These are phyloP conservation scores for Melampsora abietis-canadensis DNA, from an alignment of 1,284 basidiomycete species.

Conservation along the genomic window DNA sequence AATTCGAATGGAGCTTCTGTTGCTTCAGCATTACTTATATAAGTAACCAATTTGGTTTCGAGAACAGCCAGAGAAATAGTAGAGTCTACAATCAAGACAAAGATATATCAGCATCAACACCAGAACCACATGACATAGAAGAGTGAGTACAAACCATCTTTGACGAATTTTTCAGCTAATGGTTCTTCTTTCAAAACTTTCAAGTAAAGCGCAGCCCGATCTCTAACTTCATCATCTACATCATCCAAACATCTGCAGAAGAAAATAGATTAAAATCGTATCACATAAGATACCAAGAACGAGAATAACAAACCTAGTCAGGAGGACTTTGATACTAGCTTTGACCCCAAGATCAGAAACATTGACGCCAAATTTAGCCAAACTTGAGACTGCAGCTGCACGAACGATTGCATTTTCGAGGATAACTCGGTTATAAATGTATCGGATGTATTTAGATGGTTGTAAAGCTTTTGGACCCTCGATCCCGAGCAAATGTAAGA, in stretches of 20 bases:
- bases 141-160: constrained; percentile 67
- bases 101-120: constrained; percentile 14
- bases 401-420: constrained; percentile 97
- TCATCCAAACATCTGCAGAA: constrained; percentile 82
- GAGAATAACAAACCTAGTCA: constrained; percentile 64
- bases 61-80: constrained; percentile 81
- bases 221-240: constrained; percentile 97
- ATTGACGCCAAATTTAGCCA: constrained; percentile 95
- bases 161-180: constrained; percentile 80
- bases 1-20: constrained; percentile 71
- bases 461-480: constrained; percentile 94
- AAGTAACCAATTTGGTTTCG: constrained; percentile 80
- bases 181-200: constrained; percentile 74
- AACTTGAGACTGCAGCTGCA: constrained; percentile 87
- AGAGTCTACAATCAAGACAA: constrained; percentile 64
- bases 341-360: constrained; percentile 73
- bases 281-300: constrained; percentile 25
- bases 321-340: constrained; percentile 78
- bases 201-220: constrained; percentile 92
- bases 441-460: constrained; percentile 97
- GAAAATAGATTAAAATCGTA: constrained; percentile 27
- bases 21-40: constrained; percentile 75
- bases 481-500: constrained; percentile 88
- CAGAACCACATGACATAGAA: constrained; percentile 17
- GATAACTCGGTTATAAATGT: constrained; percentile 99